Evolutionary conservation across 441 rosid species (phyloP).

Genomic region (Pelargonium citronellum): DNA sequence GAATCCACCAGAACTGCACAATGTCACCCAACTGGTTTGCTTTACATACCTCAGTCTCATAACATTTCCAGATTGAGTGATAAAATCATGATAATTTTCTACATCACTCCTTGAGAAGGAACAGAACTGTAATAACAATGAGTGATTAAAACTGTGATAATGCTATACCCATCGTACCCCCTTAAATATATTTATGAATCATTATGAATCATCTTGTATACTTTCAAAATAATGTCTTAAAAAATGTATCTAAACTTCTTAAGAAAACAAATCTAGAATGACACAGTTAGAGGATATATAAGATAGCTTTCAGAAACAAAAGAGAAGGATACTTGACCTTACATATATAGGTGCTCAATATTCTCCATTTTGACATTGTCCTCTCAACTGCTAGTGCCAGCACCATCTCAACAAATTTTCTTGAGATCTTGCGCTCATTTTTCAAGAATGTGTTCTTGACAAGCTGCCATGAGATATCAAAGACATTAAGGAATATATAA

Average conservation of each 20-base stretch:
- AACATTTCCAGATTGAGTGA: neutral
- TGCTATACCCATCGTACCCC: neutral
- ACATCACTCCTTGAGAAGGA: neutral
- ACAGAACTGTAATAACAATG: neutral
- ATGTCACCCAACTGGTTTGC: neutral
- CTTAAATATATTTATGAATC: neutral
- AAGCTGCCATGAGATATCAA: conserved; percentile 26
- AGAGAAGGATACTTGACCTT: conserved; percentile 20
- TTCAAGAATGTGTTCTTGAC: conserved; percentile 28
- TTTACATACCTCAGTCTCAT: neutral
- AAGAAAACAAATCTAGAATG: neutral
- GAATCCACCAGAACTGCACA: too few species aligned
- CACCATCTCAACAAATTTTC: conserved; percentile 31
- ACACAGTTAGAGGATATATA: neutral
- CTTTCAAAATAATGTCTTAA: neutral
- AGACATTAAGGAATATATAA: conserved; percentile 7
- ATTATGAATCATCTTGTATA: neutral
- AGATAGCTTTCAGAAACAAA: neutral
- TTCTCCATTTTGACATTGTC: conserved; percentile 29
- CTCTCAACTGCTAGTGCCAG: conserved; percentile 31
- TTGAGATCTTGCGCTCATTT: conserved; percentile 24
- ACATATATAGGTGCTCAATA: conserved; percentile 27
- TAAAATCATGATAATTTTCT: neutral
- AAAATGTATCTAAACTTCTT: neutral
- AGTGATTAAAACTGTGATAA: neutral